Base-by-base conservation (phyloP, 179 eudicot genomes). In the Spinacia oleracea region DNA sequence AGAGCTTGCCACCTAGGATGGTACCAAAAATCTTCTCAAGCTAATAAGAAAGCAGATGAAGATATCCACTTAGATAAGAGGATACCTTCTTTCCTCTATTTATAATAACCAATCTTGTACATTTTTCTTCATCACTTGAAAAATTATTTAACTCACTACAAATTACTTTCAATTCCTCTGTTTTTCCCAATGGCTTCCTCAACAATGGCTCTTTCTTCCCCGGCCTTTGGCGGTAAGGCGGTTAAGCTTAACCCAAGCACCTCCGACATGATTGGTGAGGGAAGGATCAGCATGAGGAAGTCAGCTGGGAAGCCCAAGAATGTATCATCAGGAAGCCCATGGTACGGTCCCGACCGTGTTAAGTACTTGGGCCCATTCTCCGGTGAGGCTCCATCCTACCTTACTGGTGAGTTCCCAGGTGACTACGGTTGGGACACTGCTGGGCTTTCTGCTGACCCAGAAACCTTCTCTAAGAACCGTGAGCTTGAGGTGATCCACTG, bases 361-460 rank as follows among this genome's bases (percentile, higher is more conserved):
- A 71, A 71, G 75, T 71, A 71, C 25, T 71, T 71, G 60, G 75
- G 75, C 43, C 75, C 75, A 71, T 71, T 71, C 42, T 71, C 75
- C 1, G 75, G 75, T 16, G 59, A 50, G 58, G 42, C 75, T 10
- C 75, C 75, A 48, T 15, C 25, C 4, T 71, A 71, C 59, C 55
- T 71, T 11, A 71, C 75, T 51, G 75, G 75, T 71, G 75, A 71
- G 32, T 71, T 71, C 27, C 75, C 75, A 18, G 75, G 75, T 31
- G 75, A 71, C 27, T 71, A 71, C 6, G 75, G 59, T 29, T 48
- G 75, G 75, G 60, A 48, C 25, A 48, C 43, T 16, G 60, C 60
- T 31, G 75, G 75, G 25, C 75, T 71, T 31, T 71, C 75, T 0
- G 75, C 75, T 50, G 75, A 71, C 60, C 75, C 75, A 2, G 75